Evolutionary conservation across 2,329 filamentous ascomycete species (phyloP).

Genomic region (Cercospora beticola): DNA sequence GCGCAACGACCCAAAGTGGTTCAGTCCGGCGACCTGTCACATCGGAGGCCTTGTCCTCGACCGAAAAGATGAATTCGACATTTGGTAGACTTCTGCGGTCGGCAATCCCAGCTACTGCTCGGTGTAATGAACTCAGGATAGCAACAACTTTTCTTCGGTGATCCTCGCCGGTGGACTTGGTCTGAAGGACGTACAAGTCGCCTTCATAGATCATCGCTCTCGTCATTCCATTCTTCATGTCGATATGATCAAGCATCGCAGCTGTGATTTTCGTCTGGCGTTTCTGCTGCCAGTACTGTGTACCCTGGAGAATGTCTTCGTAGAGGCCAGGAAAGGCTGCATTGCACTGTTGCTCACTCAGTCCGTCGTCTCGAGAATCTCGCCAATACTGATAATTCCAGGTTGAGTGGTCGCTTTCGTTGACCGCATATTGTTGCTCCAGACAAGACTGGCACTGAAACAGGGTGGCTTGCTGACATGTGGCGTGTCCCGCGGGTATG

Average conservation of each 20-base stretch:
- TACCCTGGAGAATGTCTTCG: constrained; percentile 33
- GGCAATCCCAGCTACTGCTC: constrained; percentile 46
- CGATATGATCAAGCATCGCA: constrained; percentile 18
- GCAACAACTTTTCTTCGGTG: constrained; percentile 30
- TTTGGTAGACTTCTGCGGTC: constrained; percentile 42
- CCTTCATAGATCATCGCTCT: constrained; percentile 39
- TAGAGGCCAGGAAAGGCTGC: constrained; percentile 36
- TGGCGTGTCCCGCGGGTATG: constrained; percentile 27
- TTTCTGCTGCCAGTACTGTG: constrained; percentile 26
- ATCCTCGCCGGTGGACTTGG: constrained; percentile 28
- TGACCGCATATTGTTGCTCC: constrained; percentile 15
- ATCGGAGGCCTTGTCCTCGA: constrained; percentile 43
- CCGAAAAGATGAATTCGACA: constrained; percentile 52
- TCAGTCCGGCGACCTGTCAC: constrained; percentile 34
- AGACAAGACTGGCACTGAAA: constrained; percentile 26
- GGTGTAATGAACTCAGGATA: constrained; percentile 48
- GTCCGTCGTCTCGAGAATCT: constrained; percentile 21
- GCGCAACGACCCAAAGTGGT: constrained; percentile 40
- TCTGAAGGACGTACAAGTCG: constrained; percentile 38
- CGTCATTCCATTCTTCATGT: constrained; percentile 29
- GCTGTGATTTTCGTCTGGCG: constrained; percentile 19
- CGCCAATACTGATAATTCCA: constrained; percentile 22
- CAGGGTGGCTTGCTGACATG: constrained; percentile 22
- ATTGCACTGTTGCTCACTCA: constrained; percentile 31
- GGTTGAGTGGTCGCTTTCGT: constrained; percentile 14